phyloP scores from a whole-genome alignment of 257 asterid genomes.

The Leonotis leonurus region DNA sequence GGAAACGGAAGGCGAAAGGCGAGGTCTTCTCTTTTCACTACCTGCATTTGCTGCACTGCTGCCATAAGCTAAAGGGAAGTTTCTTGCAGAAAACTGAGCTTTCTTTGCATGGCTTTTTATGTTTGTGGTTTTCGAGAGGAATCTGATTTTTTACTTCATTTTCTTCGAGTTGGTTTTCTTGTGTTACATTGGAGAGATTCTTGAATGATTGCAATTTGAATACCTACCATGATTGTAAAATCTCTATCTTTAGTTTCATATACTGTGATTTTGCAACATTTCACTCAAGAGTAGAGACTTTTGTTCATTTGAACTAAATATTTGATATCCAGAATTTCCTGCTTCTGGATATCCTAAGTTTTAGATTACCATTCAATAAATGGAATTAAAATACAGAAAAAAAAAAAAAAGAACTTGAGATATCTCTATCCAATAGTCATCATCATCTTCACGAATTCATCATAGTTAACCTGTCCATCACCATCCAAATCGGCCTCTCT shows the following conservation, averaged over 20 bases:
- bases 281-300: not conserved
- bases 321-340: slow-evolving; percentile 2
- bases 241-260: not conserved
- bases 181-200: slow-evolving; percentile 7
- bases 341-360: not conserved
- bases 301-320: slow-evolving; percentile 3
- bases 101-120: not conserved
- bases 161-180: slow-evolving; percentile 11
- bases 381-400: not conserved
- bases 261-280: not conserved
- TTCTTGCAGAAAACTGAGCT: not conserved
- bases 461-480: slow-evolving; percentile 47
- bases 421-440: slow-evolving; percentile 27
- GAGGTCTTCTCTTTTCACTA: slow-evolving; percentile 56
- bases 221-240: slow-evolving; percentile 8
- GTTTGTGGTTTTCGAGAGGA: not conserved
- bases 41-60: slow-evolving; percentile 75
- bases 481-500: slow-evolving; percentile 57
- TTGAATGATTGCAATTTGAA: slow-evolving; percentile 12
- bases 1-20: slow-evolving; percentile 35
- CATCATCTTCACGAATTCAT: slow-evolving; percentile 52
- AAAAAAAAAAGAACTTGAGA: not conserved
- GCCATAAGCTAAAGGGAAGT: slow-evolving; percentile 22
- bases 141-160: not conserved
- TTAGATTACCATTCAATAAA: slow-evolving; percentile 15